Conservation (phyloP, 306 rosid species). For the Rosa multiflora region DNA sequence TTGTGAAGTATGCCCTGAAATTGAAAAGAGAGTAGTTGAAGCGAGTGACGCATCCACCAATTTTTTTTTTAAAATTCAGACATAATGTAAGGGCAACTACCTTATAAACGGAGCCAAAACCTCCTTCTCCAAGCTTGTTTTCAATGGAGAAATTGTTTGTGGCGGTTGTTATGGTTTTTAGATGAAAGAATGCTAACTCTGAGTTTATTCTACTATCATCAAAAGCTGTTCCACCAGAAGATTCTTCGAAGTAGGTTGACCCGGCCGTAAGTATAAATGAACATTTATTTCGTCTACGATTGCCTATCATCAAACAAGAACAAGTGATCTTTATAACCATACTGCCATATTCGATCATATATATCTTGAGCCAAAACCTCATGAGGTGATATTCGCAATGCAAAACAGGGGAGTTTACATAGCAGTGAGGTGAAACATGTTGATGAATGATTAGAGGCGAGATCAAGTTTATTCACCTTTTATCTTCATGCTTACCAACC, state of each 20-base stretch:
- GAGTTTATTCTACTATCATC: conserved; percentile 15
- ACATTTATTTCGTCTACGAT: not conserved
- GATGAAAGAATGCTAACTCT: conserved; percentile 37
- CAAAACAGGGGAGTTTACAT: not conserved
- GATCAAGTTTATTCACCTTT: conserved; percentile 7
- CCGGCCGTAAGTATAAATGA: not conserved
- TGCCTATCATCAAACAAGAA: not conserved
- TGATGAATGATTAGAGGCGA: not conserved
- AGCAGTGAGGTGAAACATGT: not conserved
- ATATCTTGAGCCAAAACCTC: not conserved
- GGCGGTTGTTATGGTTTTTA: conserved; percentile 40
- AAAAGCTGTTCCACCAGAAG: not conserved
- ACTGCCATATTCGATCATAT: not conserved
- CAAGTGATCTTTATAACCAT: not conserved
- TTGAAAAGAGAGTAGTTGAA: not conserved
- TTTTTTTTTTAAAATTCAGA: not conserved
- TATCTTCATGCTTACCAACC: not conserved
- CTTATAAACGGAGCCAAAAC: conserved; percentile 60
- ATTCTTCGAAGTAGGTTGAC: not conserved
- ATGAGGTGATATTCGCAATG: not conserved
- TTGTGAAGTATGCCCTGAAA: conserved; percentile 14
- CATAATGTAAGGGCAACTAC: conserved; percentile 9
- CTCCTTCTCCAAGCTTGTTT: conserved; percentile 63
- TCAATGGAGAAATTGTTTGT: conserved; percentile 44
- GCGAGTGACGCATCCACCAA: too few relatives aligned